Base-by-base conservation (phyloP, 2,329 filamentous ascomycete genomes). In the Fonsecaea nubica region DNA sequence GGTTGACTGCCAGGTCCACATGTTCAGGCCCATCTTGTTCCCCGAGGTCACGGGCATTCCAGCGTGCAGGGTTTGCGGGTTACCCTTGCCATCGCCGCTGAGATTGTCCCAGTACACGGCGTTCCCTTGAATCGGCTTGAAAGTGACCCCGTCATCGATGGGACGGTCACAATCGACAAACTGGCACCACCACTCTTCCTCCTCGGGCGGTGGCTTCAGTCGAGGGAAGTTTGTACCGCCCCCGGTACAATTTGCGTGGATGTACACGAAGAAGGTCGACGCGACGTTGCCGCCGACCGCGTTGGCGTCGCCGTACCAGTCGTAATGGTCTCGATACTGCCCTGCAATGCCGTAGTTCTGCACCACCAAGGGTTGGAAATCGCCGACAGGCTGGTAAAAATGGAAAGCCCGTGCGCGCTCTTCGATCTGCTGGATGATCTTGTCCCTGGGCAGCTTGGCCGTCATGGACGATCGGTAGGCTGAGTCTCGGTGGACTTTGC, bases 301-400 rank as follows among this genome's bases (percentile, higher is more conserved):
- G 13, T 32, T n/a, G 30, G 30, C 53, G 53, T 55, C 53, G 53
- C 53, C 53, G n/a, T 55, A 55, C 53, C 53, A 55, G 53, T 55
- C 53, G 32, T 55, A 55, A 35, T 55, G 53, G 53, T 55, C 53
- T 13, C 53, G 53, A 55, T 55, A 55, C 30, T 55, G 53, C 5
- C 53, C 53, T 13, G 53, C 53, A 7, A 55, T 55, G 53, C 53
- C 53, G 53, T 55, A 55, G 30, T 55, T 55, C 53, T 55, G 53
- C 33, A 55, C 53, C 2, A 36, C 53, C 53, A 55, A 7, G 13
- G 53, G 53, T 13, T 55, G 53, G 30, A 55, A 55, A 3, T 55
- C 53, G 32, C 53, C 53, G 6, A 55, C 30, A 8, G 30, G 15
- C 30, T 55, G n/a, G 53, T 55, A 35, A 5, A 55, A 55, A 9